Conservation (phyloP, 2,329 filamentous ascomycete genomes). For the Calonectria pseudoturangicola region DNA sequence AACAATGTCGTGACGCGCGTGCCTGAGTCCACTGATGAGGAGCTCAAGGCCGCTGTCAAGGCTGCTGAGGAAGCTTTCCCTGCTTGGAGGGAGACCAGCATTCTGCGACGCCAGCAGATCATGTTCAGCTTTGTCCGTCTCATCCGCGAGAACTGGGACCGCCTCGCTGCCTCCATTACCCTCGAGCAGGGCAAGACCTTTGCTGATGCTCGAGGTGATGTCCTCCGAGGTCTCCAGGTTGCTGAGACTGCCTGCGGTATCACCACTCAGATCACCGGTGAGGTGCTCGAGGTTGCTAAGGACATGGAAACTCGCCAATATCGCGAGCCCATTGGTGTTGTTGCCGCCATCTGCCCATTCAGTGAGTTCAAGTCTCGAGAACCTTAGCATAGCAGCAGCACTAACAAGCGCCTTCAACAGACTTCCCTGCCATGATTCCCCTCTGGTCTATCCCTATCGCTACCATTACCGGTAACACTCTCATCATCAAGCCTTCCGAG, state of each 20-base stretch:
- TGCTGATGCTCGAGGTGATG: slow-evolving; percentile 83
- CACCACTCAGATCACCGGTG: slow-evolving; percentile 82
- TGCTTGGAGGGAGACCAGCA: slow-evolving; percentile 77
- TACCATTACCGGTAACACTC: slow-evolving; percentile 84
- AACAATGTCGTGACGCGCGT: slow-evolving; percentile 86
- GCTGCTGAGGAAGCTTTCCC: slow-evolving; percentile 82
- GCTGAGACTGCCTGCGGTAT: slow-evolving; percentile 84
- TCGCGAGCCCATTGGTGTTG: slow-evolving; percentile 81
- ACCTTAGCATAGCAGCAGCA: background rate
- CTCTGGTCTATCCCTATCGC: slow-evolving; percentile 89
- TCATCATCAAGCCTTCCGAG: slow-evolving; percentile 87
- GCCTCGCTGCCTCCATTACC: slow-evolving; percentile 82
- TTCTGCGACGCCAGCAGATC: slow-evolving; percentile 81
- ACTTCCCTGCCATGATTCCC: slow-evolving; percentile 90
- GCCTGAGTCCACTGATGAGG: slow-evolving; percentile 78
- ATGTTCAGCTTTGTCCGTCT: slow-evolving; percentile 85
- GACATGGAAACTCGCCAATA: slow-evolving; percentile 87
- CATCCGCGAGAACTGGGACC: slow-evolving; percentile 84
- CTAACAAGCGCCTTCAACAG: slow-evolving; percentile 59
- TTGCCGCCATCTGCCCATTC: slow-evolving; percentile 85
- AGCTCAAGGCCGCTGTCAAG: slow-evolving; percentile 80
- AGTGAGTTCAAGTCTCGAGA: slow-evolving; percentile 66
- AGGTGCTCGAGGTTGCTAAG: slow-evolving; percentile 84
- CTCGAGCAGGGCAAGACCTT: slow-evolving; percentile 87
- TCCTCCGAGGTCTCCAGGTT: slow-evolving; percentile 83